phyloP scores from a whole-genome alignment of 2,329 filamentous ascomycete species.

The Hypoxylon rubiginosum region DNA sequence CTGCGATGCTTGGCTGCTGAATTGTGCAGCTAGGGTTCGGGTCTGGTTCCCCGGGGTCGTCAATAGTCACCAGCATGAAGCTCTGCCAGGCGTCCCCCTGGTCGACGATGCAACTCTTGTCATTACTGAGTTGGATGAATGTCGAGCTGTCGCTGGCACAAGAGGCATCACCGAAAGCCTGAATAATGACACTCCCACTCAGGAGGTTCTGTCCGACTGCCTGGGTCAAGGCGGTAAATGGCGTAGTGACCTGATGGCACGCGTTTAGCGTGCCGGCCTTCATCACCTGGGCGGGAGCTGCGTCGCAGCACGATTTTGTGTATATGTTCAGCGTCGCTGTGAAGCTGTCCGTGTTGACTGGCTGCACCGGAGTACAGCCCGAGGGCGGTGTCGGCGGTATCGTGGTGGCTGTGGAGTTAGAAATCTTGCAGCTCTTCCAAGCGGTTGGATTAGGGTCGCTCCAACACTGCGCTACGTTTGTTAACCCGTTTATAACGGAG shows the following conservation, averaged over 20 bases:
- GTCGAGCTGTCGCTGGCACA: slow-evolving; percentile 3
- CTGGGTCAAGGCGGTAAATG: slow-evolving; percentile 3
- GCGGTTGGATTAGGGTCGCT: background rate
- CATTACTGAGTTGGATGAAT: background rate
- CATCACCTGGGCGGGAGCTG: background rate
- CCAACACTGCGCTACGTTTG: slow-evolving; percentile 3
- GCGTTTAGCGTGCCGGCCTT: slow-evolving; percentile 1
- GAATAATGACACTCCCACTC: background rate
- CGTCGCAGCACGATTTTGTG: slow-evolving; percentile 1
- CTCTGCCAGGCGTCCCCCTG: slow-evolving; percentile 1
- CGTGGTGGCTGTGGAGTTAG: slow-evolving; percentile 2
- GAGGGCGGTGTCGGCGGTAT: background rate
- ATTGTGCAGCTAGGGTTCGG: slow-evolving; percentile 1
- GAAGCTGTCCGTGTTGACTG: slow-evolving; percentile 6
- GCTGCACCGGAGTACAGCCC: background rate
- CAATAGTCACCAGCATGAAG: slow-evolving; percentile 1
- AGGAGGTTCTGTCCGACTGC: slow-evolving; percentile 5
- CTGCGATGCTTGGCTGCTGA: background rate
- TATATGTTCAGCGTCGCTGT: background rate
- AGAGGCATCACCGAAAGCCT: slow-evolving; percentile 3
- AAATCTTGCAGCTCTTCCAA: slow-evolving; percentile 4
- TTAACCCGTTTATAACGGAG: slow-evolving; percentile 4
- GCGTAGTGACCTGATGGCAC: background rate
- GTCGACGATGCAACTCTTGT: background rate
- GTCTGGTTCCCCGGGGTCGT: slow-evolving; percentile 1